Base-by-base conservation (phyloP, 169 alveolate species). In the Cryptosporidium sp. region DNA sequence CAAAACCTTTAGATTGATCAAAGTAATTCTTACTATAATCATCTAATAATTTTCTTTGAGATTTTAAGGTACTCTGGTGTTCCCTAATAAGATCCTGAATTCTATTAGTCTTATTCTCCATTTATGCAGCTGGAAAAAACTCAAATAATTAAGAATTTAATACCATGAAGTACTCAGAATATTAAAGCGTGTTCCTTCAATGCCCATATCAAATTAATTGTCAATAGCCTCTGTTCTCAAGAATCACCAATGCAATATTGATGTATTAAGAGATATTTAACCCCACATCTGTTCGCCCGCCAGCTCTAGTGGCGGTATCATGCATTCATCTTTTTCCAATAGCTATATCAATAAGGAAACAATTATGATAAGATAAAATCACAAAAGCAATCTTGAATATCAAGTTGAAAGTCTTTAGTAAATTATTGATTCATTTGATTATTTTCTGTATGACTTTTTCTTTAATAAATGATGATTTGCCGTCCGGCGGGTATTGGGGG, bases 71-170 rank as follows among this genome's bases (percentile, higher is more conserved):
- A 62, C 51, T 65, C 42, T 80, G 89, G n/a, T 70, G 75, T 26
- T 80, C 89, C 37, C 29, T 60, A 21, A 80, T 60, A 12, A 80
- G 67, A 60, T 80, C 89, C 29, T 80, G 86, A 56, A 73, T 73
- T 52, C 86, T 52, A n/a, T 51, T 60, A 1, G 86, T 73, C 16
- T 37, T 29, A 56, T 42, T 56, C 52, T 73, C 86, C 86, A 73
- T 73, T 21, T 73, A 23, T 33, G 29, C 0, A 14, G 3, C 33
- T 9, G 35, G 37, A 56, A n/a, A 56, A 56, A 8, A 35, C 52
- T 39, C 29, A 65, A 31, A 26, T 33, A 56, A n/a, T 56, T 1
- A 56, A 26, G 29, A 23, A n/a, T 56, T 48, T n/a, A 21, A 56
- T 56, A n/a, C 6, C 67, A 56, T 56, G 10, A 56, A 56, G 14